Evolutionary conservation across 371 early-diverging fungal genomes (phyloP).

Genomic region (Thermomucor indicae-seudaticae): DNA sequence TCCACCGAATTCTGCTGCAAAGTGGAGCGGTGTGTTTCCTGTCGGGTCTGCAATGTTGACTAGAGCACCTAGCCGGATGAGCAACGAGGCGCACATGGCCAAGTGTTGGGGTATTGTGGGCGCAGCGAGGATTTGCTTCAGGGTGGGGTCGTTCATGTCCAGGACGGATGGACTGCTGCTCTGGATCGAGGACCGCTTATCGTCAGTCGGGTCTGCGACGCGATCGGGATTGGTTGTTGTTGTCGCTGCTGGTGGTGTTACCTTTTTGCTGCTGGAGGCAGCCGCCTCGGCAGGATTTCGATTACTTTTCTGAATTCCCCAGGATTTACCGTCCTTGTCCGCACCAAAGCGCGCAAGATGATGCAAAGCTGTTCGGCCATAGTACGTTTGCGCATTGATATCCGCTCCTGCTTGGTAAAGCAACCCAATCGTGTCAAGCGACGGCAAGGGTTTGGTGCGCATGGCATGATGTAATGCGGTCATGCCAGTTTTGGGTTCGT

Average conservation of each 20-base stretch:
- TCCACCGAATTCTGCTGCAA: slow-evolving; percentile 60
- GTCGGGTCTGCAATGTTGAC: slow-evolving; percentile 60
- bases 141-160: not conserved
- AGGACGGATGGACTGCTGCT: slow-evolving; percentile 3
- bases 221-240: not conserved
- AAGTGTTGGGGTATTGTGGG: slow-evolving; percentile 33
- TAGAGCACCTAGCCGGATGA: slow-evolving; percentile 55
- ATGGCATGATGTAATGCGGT: slow-evolving; percentile 66
- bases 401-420: slow-evolving; percentile 65
- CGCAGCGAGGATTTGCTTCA: slow-evolving; percentile 9
- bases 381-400: slow-evolving; percentile 60
- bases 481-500: slow-evolving; percentile 60
- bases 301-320: slow-evolving; percentile 46
- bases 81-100: slow-evolving; percentile 45
- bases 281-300: not conserved
- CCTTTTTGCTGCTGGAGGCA: not conserved
- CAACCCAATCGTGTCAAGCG: slow-evolving; percentile 56
- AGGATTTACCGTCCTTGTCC: slow-evolving; percentile 35
- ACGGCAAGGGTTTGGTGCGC: slow-evolving; percentile 55
- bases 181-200: slow-evolving; percentile 14
- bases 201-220: no score
- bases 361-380: slow-evolving; percentile 63
- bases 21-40: slow-evolving; percentile 67
- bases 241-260: slow-evolving; percentile 2
- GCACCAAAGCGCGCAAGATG: slow-evolving; percentile 56